Conservation (phyloP, 768 basidiomycete genomes). For the Botryobasidium botryosum region DNA sequence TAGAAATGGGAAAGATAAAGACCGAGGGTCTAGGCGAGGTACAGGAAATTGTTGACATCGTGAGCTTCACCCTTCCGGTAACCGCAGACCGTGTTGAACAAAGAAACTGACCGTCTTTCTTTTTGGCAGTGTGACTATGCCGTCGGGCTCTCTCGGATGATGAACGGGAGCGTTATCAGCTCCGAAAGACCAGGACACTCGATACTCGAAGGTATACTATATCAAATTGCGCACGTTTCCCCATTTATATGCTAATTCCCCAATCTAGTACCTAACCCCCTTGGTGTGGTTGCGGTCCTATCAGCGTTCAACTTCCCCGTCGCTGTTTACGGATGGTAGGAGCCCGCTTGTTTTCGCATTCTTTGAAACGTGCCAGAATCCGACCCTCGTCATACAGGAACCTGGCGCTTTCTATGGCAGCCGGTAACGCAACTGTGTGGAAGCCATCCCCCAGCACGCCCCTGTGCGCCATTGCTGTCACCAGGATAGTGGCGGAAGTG, state of each 20-base stretch:
- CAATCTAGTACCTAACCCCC: conserved; percentile 67
- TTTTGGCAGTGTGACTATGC: conserved; percentile 70
- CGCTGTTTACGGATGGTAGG: conserved; percentile 77
- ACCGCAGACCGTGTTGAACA: too few species aligned
- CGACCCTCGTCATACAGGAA: conserved; percentile 50
- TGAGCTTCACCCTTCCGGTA: too few species aligned
- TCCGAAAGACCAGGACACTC: conserved; percentile 84
- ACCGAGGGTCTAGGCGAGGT: conserved; percentile 88
- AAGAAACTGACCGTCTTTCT: neutral
- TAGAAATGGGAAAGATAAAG: conserved; percentile 54
- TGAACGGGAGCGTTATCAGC: conserved; percentile 76
- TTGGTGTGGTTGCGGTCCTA: conserved; percentile 55
- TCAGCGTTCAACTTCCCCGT: conserved; percentile 96
- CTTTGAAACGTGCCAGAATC: too few species aligned
- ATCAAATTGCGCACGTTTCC: conserved; percentile 10
- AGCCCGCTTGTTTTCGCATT: conserved; percentile 13
- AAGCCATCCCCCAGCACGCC: conserved; percentile 87
- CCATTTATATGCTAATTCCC: conserved; percentile 1
- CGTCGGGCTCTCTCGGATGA: conserved; percentile 84
- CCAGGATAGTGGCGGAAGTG: conserved; percentile 63
- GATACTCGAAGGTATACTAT: conserved; percentile 59
- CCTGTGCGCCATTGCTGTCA: conserved; percentile 79
- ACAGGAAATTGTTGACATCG: conserved; percentile 88
- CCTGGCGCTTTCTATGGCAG: conserved; percentile 68
- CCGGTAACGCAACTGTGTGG: conserved; percentile 90